These are phyloP conservation scores for Fabrea salina DNA, from an alignment of 169 alveolate genomes.

Conservation along the genomic window DNA sequence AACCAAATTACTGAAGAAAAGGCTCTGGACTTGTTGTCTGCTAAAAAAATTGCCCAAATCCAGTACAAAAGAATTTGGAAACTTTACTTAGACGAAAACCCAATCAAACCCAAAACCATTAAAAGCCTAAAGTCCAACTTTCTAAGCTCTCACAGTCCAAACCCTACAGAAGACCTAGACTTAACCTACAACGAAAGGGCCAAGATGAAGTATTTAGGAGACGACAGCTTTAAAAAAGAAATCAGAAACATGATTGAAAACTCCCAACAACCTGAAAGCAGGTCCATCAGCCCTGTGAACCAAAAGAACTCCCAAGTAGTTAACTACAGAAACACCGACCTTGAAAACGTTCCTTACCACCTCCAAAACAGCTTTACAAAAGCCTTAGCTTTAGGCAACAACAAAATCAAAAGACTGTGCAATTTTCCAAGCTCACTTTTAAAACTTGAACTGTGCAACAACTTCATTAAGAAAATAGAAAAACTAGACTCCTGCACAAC, in stretches of 20 bases:
- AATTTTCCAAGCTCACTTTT: neutral
- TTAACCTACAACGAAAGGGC: too few relatives aligned
- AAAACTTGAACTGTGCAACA: neutral
- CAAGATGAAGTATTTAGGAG: neutral
- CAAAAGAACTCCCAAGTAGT: neutral
- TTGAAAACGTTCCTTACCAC: neutral
- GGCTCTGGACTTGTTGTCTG: neutral
- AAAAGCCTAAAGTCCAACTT: neutral
- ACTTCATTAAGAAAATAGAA: slow-evolving; percentile 10
- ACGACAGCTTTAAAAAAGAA: neutral
- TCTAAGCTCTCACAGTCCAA: neutral
- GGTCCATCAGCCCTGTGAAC: neutral
- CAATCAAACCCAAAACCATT: neutral
- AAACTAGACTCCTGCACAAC: neutral
- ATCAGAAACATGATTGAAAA: neutral
- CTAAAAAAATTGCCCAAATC: neutral
- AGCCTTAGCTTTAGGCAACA: slow-evolving; percentile 3
- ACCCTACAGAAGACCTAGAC: neutral
- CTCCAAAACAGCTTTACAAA: neutral
- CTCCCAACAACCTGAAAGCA: neutral
- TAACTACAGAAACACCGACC: neutral
- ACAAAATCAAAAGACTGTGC: neutral
- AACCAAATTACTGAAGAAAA: neutral
- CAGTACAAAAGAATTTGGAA: neutral
- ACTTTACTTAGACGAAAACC: neutral